These are phyloP conservation scores for Sugiyamaella boreocaroliniensis DNA, from an alignment of 805 yeast genomes.

Conservation along the genomic window DNA sequence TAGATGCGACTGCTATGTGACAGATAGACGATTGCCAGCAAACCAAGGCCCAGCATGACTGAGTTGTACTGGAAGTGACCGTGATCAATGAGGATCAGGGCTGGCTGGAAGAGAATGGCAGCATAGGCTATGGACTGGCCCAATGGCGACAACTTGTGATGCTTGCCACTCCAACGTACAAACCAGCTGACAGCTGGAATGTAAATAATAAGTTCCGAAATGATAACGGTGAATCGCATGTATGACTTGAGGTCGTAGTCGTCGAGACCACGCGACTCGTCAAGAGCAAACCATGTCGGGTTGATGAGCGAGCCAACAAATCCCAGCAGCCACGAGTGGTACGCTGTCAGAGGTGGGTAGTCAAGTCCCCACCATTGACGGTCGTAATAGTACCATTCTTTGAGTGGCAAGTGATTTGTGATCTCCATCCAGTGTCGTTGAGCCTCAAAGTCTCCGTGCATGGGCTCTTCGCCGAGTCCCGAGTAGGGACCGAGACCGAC, in stretches of 20 bases:
- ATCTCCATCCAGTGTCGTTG: constrained; percentile 98
- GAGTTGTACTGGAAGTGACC: constrained; percentile 96
- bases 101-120: constrained; percentile 78
- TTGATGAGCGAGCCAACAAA: constrained; percentile 56
- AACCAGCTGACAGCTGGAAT: constrained; percentile 75
- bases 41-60: constrained; percentile 85
- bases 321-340: constrained; percentile 79
- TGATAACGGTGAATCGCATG: constrained; percentile 75
- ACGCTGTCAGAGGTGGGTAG: constrained; percentile 95
- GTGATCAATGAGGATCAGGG: constrained; percentile 79
- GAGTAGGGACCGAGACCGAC: constrained; percentile 86
- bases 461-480: constrained; percentile 64
- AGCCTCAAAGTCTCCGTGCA: constrained; percentile 95
- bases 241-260: constrained; percentile 59
- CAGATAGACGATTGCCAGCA: constrained; percentile 60
- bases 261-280: constrained; percentile 71
- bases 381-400: constrained; percentile 84
- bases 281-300: constrained; percentile 68
- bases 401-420: constrained; percentile 66
- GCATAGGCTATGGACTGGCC: constrained; percentile 73
- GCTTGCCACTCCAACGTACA: constrained; percentile 63
- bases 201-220: constrained; percentile 67
- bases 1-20: constrained; percentile 54
- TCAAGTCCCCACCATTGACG: constrained; percentile 93
- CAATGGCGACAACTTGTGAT: constrained; percentile 49